A percentile compares a stretch with the other conserved stretches of the same genome.
phyloP scores from a whole-genome alignment of 805 yeast genomes.

The Zygotorulaspora sp. region DNA sequence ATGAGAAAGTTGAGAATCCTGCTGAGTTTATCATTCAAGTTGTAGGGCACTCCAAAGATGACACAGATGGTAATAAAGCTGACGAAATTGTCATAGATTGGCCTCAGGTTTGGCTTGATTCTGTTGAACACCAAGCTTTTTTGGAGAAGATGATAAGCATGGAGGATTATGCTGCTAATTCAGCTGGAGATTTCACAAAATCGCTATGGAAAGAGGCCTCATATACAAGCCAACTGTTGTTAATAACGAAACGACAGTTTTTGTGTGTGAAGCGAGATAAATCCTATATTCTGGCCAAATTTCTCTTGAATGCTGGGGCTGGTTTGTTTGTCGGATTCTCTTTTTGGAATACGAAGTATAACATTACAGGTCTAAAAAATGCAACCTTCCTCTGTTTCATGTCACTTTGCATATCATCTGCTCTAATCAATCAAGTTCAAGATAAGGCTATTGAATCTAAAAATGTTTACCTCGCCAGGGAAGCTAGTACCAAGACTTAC shows the following conservation, averaged over 20 bases:
- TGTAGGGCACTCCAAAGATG: constrained; percentile 63
- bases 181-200: constrained; percentile 20
- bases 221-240: constrained; percentile 41
- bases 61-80: constrained; percentile 33
- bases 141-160: constrained; percentile 8
- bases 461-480: constrained; percentile 67
- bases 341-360: constrained; percentile 54
- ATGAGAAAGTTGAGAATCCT: constrained; percentile 49
- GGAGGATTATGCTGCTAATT: constrained; percentile 18
- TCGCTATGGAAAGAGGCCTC: constrained; percentile 36
- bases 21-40: constrained; percentile 71
- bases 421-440: constrained; percentile 61
- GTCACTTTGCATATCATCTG: constrained; percentile 53
- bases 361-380: constrained; percentile 55
- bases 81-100: constrained; percentile 16
- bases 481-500: constrained; percentile 65
- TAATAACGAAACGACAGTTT: constrained; percentile 41
- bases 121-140: constrained; percentile 14
- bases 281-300: constrained; percentile 56
- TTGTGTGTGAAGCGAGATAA: constrained; percentile 57
- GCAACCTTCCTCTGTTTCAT: constrained; percentile 59
- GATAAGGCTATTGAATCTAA: constrained; percentile 55
- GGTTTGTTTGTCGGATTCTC: constrained; percentile 73
- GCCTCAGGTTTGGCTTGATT: constrained; percentile 23
- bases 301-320: constrained; percentile 46